These are phyloP conservation scores for Tylopilus rubrobrunneus DNA, from an alignment of 768 basidiomycete genomes.

Conservation along the genomic window DNA sequence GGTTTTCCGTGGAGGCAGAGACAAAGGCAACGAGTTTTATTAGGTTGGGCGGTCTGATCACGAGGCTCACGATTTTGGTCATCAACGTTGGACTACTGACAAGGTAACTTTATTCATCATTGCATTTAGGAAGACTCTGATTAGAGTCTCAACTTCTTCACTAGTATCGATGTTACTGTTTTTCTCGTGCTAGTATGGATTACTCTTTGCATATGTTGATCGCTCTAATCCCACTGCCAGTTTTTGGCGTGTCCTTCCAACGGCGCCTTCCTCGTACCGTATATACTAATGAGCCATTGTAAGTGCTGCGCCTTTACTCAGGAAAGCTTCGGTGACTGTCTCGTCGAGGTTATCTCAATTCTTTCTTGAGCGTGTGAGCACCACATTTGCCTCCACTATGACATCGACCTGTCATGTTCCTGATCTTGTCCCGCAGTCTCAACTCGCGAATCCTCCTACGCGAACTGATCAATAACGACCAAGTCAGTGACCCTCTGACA, in stretches of 20 bases:
- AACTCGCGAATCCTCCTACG: conserved; percentile 29
- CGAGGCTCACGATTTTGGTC: conserved; percentile 31
- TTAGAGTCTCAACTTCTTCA: no score
- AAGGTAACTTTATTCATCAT: conserved; percentile 18
- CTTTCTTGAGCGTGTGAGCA: conserved; percentile 36
- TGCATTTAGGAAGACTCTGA: neutral
- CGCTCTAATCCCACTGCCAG: conserved; percentile 14
- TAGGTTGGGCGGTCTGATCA: conserved; percentile 32
- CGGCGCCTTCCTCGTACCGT: conserved; percentile 34
- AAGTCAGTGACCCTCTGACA: conserved; percentile 9
- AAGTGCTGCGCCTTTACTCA: neutral
- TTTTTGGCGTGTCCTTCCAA: conserved; percentile 35
- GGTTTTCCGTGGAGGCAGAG: neutral
- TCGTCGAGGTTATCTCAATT: conserved; percentile 34
- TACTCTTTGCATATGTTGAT: neutral
- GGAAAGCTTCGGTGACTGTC: neutral
- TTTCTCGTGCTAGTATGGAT: conserved; percentile 24
- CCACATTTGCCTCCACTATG: no score
- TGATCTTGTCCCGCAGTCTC: conserved; percentile 12
- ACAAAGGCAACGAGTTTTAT: neutral
- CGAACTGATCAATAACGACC: conserved; percentile 25
- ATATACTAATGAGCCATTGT: conserved; percentile 38
- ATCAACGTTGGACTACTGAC: conserved; percentile 35
- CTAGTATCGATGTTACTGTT: conserved; percentile 27
- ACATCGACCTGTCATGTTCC: neutral